A percentile compares a stretch with the other conserved stretches of the same genome.
Evolutionary conservation across 2,329 filamentous ascomycete genomes (phyloP).

Genomic region (Ambrosiella xylebori): DNA sequence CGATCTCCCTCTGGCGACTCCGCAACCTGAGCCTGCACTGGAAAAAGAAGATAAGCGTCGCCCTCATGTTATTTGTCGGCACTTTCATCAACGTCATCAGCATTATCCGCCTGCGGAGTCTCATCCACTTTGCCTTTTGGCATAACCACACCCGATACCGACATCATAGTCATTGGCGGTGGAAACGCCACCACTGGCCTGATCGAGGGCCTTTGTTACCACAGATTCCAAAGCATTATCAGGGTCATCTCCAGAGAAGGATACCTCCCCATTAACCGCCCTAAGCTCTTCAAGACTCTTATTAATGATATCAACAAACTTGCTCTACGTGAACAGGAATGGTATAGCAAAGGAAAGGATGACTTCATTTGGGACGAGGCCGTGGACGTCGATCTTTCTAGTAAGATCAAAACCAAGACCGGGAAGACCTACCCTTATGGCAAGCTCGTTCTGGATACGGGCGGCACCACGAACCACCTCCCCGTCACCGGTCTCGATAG

Average conservation of each 20-base stretch:
- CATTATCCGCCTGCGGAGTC: constrained; percentile 15
- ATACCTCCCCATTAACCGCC: constrained; percentile 76
- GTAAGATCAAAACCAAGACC: constrained; percentile 57
- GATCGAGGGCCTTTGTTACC: constrained; percentile 65
- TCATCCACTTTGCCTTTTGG: constrained; percentile 16
- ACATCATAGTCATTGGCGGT: constrained; percentile 72
- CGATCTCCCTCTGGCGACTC: constrained; percentile 31
- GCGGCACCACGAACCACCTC: constrained; percentile 57
- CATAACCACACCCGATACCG: constrained; percentile 16
- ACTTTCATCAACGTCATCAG: constrained; percentile 21
- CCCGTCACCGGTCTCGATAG: constrained; percentile 76
- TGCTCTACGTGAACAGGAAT: constrained; percentile 57
- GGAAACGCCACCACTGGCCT: constrained; percentile 71
- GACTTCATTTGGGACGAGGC: constrained; percentile 48
- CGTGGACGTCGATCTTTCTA: constrained; percentile 56
- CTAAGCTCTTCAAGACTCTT: constrained; percentile 89
- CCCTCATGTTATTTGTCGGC: constrained; percentile 34
- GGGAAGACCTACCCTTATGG: constrained; percentile 60
- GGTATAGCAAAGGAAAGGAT: constrained; percentile 49
- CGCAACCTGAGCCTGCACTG: constrained; percentile 25
- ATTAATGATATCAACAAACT: constrained; percentile 67
- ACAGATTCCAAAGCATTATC: constrained; percentile 63
- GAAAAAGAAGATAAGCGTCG: constrained; percentile 32
- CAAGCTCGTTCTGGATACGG: constrained; percentile 81
- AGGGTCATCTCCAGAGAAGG: constrained; percentile 68